These are phyloP conservation scores for Eucommia ulmoides DNA, from an alignment of 257 asterid species.

Conservation along the genomic window DNA sequence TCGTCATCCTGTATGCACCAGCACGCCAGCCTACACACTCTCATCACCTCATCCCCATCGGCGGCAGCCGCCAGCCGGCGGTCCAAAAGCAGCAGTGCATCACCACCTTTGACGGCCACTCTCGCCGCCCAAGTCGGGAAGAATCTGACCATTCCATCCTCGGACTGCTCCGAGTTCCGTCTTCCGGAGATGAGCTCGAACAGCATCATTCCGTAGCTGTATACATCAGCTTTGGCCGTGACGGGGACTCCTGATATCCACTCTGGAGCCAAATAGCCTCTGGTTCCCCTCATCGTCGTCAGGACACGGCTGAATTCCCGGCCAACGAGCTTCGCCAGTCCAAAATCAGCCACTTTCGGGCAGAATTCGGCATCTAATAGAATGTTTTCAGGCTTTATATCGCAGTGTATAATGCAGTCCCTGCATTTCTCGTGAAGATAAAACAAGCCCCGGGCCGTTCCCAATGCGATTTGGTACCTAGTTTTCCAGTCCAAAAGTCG, in stretches of 20 bases:
- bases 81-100: background rate
- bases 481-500: background rate
- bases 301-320: background rate
- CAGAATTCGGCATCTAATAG: background rate
- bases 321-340: background rate
- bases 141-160: background rate
- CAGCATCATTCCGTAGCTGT: slow-evolving; percentile 1
- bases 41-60: background rate
- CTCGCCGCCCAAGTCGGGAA: background rate
- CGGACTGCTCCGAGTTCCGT: background rate
- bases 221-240: background rate
- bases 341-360: slow-evolving; percentile 2
- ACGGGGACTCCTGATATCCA: background rate
- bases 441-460: background rate
- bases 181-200: background rate
- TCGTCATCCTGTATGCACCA: background rate
- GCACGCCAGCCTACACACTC: background rate
- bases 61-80: background rate
- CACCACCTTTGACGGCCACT: background rate
- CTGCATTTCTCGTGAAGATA: slow-evolving; percentile 1
- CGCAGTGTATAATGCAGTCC: background rate
- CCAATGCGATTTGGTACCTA: background rate
- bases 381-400: slow-evolving; percentile 1
- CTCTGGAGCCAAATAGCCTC: background rate
- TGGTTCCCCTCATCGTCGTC: background rate